A percentile compares a stretch with the other conserved stretches of the same genome.
Evolutionary conservation across 805 yeast genomes (phyloP).

Genomic region (Dipodascopsis uninucleata): DNA sequence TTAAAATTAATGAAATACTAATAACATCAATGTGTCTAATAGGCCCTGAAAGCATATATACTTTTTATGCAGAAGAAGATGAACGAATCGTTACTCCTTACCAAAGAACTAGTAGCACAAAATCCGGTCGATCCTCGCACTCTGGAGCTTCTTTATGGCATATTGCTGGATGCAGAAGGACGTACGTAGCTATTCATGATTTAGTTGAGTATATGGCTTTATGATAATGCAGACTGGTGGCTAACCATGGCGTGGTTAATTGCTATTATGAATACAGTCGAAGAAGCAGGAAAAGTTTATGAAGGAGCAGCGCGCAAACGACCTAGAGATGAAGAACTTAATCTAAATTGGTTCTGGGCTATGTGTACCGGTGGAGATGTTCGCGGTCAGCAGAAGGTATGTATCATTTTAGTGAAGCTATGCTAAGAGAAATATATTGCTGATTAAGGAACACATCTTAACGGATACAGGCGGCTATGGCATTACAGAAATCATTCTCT

Average conservation of each 20-base stretch:
- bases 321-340: slow-evolving; percentile 21
- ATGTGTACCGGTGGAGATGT: slow-evolving; percentile 24
- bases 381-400: slow-evolving; percentile 22
- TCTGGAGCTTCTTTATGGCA: slow-evolving; percentile 23
- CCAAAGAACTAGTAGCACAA: slow-evolving; percentile 11
- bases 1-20: no score
- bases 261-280: slow-evolving; percentile 2
- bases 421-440: no score
- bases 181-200: slow-evolving; percentile 16
- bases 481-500: slow-evolving; percentile 20
- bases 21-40: no score
- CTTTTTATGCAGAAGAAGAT: slow-evolving; percentile 20
- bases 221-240: not conserved
- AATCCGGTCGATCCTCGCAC: slow-evolving; percentile 15
- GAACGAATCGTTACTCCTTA: slow-evolving; percentile 17
- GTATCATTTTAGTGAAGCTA: not conserved
- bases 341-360: slow-evolving; percentile 24
- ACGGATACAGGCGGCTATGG: slow-evolving; percentile 21
- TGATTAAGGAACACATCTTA: not conserved
- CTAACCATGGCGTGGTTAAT: no score
- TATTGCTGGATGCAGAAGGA: slow-evolving; percentile 14
- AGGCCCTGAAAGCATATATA: slow-evolving; percentile 23
- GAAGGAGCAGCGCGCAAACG: slow-evolving; percentile 22
- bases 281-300: slow-evolving; percentile 19
- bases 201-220: not conserved